Evolutionary conservation across 345 rosid species (phyloP).

Genomic region (Euphorbia pulcherrima): DNA sequence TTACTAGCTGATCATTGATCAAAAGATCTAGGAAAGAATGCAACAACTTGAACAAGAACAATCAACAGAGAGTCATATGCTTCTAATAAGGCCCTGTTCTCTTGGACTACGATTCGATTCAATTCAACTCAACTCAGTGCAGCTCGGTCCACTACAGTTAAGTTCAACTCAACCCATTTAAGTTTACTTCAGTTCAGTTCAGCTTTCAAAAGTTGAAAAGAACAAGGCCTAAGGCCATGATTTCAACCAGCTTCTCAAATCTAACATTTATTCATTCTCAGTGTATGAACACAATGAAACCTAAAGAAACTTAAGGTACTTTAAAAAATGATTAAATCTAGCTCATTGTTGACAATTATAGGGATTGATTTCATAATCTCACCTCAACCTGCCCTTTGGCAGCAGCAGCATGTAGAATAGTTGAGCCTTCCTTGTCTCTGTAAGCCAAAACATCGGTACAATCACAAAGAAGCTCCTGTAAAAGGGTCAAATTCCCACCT

Average conservation of each 20-base stretch:
- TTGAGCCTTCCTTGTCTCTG: slow-evolving; percentile 72
- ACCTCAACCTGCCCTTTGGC: slow-evolving; percentile 79
- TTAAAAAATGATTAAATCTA: background rate
- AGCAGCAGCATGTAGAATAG: slow-evolving; percentile 89
- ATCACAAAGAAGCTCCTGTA: slow-evolving; percentile 51
- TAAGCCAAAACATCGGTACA: slow-evolving; percentile 53
- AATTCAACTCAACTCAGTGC: no score
- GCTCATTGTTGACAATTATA: background rate
- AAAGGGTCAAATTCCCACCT: slow-evolving; percentile 59
- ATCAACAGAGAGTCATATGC: background rate
- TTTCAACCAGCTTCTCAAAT: background rate
- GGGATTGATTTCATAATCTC: slow-evolving; percentile 10
- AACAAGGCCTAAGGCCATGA: no score
- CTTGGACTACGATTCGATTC: no score
- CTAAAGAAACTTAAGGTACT: background rate
- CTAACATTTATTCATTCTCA: background rate
- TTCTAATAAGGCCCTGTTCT: background rate
- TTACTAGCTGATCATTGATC: background rate
- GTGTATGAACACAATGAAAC: background rate
- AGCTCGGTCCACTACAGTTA: no score
- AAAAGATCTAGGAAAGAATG: background rate
- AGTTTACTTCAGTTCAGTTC: no score
- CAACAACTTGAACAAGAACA: background rate
- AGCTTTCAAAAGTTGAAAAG: no score
- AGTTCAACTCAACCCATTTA: no score